Evolutionary conservation across 768 basidiomycete species (phyloP).

Genomic region (Clavaria fumosa): DNA sequence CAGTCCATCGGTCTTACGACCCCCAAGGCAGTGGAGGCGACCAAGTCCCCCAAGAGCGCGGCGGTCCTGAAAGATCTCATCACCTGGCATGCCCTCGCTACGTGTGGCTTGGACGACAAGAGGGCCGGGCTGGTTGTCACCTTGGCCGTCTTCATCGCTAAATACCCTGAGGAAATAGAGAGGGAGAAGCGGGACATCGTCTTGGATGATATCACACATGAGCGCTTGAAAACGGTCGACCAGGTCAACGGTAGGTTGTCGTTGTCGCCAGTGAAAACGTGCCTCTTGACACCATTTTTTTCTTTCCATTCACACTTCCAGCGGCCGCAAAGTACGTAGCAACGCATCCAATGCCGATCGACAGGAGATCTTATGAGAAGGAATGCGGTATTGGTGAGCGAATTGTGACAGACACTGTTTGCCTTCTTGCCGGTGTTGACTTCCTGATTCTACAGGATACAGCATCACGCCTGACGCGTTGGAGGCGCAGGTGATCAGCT

Average conservation of each 20-base stretch:
- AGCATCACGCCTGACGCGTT: conserved; percentile 58
- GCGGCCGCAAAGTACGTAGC: conserved; percentile 70
- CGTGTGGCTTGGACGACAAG: conserved; percentile 53
- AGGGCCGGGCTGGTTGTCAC: conserved; percentile 54
- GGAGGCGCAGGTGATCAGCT: conserved; percentile 33
- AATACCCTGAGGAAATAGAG: conserved; percentile 32
- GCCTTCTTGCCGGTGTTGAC: not conserved
- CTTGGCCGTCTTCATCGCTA: conserved; percentile 46
- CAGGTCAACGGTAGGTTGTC: conserved; percentile 67
- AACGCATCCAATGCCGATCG: conserved; percentile 39
- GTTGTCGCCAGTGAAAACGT: not conserved
- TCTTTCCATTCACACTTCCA: too few relatives aligned
- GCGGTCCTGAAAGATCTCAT: conserved; percentile 55
- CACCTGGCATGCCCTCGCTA: conserved; percentile 32
- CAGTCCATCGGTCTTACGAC: conserved; percentile 62
- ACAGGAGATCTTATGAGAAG: conserved; percentile 57
- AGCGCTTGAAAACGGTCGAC: conserved; percentile 62
- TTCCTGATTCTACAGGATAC: conserved; percentile 39
- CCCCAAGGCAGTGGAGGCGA: conserved; percentile 68
- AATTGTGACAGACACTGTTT: conserved; percentile 4
- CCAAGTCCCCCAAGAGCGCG: conserved; percentile 68
- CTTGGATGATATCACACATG: conserved; percentile 53
- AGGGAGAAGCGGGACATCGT: conserved; percentile 44
- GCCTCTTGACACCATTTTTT: not conserved
- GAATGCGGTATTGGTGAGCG: conserved; percentile 77